phyloP scores from a whole-genome alignment of 345 rosid genomes.

The Arabidopsis arenosa region DNA sequence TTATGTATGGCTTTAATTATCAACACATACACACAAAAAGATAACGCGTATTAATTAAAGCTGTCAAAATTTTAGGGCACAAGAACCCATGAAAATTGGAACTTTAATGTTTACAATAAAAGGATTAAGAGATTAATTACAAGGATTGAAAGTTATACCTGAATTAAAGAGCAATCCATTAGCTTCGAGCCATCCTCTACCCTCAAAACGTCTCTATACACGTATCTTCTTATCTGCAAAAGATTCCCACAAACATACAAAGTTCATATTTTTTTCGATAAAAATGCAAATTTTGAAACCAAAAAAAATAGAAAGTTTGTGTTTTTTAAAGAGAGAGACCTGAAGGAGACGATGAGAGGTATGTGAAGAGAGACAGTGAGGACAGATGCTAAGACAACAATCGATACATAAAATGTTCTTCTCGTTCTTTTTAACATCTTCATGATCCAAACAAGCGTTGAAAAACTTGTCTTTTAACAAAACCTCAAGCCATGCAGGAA shows the following conservation, averaged over 20 bases:
- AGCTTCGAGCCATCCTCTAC: slow-evolving; percentile 72
- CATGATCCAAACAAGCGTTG: slow-evolving; percentile 73
- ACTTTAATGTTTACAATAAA: background rate
- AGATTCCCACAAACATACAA: background rate
- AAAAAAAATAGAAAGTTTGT: background rate
- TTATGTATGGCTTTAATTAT: slow-evolving; percentile 68
- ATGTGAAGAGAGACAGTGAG: slow-evolving; percentile 80
- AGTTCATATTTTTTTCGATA: background rate
- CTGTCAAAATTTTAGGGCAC: slow-evolving; percentile 30
- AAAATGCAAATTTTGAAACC: background rate
- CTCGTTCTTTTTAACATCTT: slow-evolving; percentile 73
- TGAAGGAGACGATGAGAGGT: slow-evolving; percentile 77
- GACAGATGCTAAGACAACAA: slow-evolving; percentile 75
- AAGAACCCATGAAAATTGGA: slow-evolving; percentile 21
- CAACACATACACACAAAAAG: slow-evolving; percentile 18
- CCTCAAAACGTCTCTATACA: slow-evolving; percentile 78
- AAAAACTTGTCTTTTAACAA: slow-evolving; percentile 79
- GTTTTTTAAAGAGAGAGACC: slow-evolving; percentile 40
- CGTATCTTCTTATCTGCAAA: slow-evolving; percentile 84
- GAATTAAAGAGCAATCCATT: slow-evolving; percentile 79
- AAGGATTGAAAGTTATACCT: slow-evolving; percentile 46
- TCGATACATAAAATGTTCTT: slow-evolving; percentile 83
- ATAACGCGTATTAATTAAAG: slow-evolving; percentile 1
- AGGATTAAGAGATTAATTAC: slow-evolving; percentile 6
- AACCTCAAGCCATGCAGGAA: slow-evolving; percentile 55